Evolutionary conservation across 2,329 filamentous ascomycete species (phyloP), one percentile per base, ranked within the genome.

Genomic region (Cladophialophora chaetospira): DNA sequence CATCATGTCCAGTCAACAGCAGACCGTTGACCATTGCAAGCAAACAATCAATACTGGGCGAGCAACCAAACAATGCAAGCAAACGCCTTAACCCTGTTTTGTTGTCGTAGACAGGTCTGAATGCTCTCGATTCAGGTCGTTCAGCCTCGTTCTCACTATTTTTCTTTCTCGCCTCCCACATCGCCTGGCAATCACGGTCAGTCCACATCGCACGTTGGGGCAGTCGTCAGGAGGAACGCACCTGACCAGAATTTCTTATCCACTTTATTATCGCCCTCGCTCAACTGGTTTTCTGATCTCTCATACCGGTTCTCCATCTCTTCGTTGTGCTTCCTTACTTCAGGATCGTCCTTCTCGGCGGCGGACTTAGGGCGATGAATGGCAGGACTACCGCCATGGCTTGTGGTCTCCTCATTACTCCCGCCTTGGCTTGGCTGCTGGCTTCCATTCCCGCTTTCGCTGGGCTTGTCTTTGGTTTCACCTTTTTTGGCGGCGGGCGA

Each of bases 211-310:
- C 25, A n/a, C 10, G 11, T 23, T 3, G 9, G 23, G 23, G 13
- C 2, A 13, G 15, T 15, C 3, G 33, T 6, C n/a, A n/a, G n/a
- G 13, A 23, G 28, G 9, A 25, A 62, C 57, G 17, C 26, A 66
- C 64, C 63, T 43, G 50, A 40, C 64, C 64, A 66, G 42, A 64
- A 66, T 4, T 55, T 44, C 53, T 66, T 66, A 42, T 66, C 58
- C n/a, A 65, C 65, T 55, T 65, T 64, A 48, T 65, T 64, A 26
- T 66, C 63, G 10, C 62, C 35, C 40, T 66, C 64, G 25, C 52
- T 40, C n/a, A 66, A 31, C 46, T 66, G 64, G 49, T 66, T 65
- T 26, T 46, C 40, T 13, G 60, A 54, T 33, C 60, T 52, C 36
- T 58, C 61, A 38, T 50, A 45, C 42, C 61, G 43, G 15, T 58